Conservation (phyloP, 164 flowering plant genomes). For the Annona squamosa region DNA sequence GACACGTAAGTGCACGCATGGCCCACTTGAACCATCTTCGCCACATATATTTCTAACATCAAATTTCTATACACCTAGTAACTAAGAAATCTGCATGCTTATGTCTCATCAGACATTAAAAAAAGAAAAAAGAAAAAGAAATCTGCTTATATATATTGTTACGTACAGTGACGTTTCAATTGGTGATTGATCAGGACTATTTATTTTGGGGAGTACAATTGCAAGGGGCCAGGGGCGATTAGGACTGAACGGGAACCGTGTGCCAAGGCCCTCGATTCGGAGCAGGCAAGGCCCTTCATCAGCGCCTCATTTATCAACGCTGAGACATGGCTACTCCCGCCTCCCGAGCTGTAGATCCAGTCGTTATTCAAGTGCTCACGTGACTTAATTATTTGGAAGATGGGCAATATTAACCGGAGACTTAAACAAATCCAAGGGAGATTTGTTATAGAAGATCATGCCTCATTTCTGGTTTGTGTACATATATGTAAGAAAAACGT, state of each 20-base stretch:
- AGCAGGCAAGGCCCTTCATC: slow-evolving; percentile 19
- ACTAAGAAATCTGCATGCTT: neutral
- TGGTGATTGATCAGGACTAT: slow-evolving; percentile 17
- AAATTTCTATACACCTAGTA: neutral
- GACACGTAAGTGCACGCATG: neutral
- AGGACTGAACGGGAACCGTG: slow-evolving; percentile 5
- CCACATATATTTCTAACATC: neutral
- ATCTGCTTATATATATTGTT: too few species aligned
- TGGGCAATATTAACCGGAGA: too few species aligned
- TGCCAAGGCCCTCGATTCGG: slow-evolving; percentile 4
- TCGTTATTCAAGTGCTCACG: too few species aligned
- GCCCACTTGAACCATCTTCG: neutral
- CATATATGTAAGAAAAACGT: too few species aligned
- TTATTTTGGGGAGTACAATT: slow-evolving; percentile 20
- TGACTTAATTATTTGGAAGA: too few species aligned
- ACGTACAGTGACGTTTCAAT: neutral
- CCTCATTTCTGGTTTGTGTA: too few species aligned
- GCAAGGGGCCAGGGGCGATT: slow-evolving; percentile 20
- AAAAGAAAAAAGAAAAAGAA: neutral
- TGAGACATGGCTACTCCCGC: slow-evolving; percentile 16
- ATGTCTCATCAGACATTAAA: neutral
- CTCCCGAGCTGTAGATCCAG: slow-evolving; percentile 6
- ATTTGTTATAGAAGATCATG: too few species aligned
- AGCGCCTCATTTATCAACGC: slow-evolving; percentile 9
- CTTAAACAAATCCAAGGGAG: too few species aligned